These are phyloP conservation scores for Zangia roseola DNA, from an alignment of 768 basidiomycete species.

Conservation along the genomic window DNA sequence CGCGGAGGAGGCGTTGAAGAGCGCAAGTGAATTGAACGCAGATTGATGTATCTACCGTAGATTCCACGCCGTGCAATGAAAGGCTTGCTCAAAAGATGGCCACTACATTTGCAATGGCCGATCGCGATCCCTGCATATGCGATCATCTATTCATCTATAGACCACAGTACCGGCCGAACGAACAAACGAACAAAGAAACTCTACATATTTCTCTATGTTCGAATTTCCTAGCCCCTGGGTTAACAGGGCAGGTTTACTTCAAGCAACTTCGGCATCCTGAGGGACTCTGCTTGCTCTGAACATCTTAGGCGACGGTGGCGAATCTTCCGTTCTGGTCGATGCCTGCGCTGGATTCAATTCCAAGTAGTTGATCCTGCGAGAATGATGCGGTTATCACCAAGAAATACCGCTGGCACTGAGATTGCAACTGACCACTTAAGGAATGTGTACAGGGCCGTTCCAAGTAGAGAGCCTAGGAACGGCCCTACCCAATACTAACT, in stretches of 20 bases:
- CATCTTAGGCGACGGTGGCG: constrained; percentile 18
- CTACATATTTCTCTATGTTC: no score
- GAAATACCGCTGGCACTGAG: neutral
- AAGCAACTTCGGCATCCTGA: constrained; percentile 7
- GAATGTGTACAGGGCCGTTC: constrained; percentile 51
- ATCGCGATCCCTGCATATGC: no score
- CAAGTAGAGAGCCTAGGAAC: constrained; percentile 62
- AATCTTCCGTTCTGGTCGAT: constrained; percentile 29
- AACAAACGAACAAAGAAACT: no score
- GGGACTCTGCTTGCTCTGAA: constrained; percentile 3
- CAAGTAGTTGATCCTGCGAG: constrained; percentile 24
- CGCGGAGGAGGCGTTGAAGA: constrained; percentile 14
- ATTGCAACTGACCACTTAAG: constrained; percentile 47
- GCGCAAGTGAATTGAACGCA: constrained; percentile 5
- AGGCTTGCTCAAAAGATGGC: no score
- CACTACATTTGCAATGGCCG: no score
- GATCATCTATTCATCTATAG: no score
- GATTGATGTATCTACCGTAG: neutral
- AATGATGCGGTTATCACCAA: constrained; percentile 2
- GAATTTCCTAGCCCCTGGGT: no score
- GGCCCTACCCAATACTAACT: constrained; percentile 71
- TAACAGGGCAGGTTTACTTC: neutral
- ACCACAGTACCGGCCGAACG: no score
- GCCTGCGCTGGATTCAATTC: constrained; percentile 32
- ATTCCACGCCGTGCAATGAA: no score